Percentiles rank a stretch among this genome's conserved stretches.
These are phyloP conservation scores for Eugenia klotzschiana DNA, from an alignment of 441 rosid genomes.

Conservation along the genomic window DNA sequence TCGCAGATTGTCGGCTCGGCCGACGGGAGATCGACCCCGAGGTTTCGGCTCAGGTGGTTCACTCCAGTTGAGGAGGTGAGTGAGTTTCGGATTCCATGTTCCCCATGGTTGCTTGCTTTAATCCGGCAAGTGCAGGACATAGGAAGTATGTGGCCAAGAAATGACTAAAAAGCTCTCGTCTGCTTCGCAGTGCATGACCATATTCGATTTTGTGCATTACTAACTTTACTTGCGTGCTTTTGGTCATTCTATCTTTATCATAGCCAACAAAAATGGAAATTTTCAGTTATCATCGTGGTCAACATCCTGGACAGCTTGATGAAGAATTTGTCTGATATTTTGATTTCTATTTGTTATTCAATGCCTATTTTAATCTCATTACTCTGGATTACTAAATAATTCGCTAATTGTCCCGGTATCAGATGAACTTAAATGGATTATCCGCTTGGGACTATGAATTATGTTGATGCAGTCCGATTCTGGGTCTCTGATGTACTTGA, in stretches of 20 bases:
- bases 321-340: neutral
- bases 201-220: neutral
- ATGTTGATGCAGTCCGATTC: neutral
- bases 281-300: neutral
- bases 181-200: neutral
- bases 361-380: neutral
- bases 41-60: slow-evolving; percentile 67
- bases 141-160: neutral
- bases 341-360: neutral
- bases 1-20: neutral
- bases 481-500: neutral
- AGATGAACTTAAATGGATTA: neutral
- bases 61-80: slow-evolving; percentile 58
- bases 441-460: neutral
- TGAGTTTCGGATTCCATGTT: neutral
- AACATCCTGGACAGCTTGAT: neutral
- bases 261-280: neutral
- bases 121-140: neutral
- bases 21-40: slow-evolving; percentile 11
- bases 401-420: neutral
- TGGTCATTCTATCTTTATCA: neutral
- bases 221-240: neutral
- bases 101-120: neutral
- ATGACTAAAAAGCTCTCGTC: neutral
- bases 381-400: neutral